Percentiles rank a stretch among this genome's conserved stretches.
These are phyloP conservation scores for Globisporangium nagaii DNA, from an alignment of 352 stramenopile species.

Conservation along the genomic window DNA sequence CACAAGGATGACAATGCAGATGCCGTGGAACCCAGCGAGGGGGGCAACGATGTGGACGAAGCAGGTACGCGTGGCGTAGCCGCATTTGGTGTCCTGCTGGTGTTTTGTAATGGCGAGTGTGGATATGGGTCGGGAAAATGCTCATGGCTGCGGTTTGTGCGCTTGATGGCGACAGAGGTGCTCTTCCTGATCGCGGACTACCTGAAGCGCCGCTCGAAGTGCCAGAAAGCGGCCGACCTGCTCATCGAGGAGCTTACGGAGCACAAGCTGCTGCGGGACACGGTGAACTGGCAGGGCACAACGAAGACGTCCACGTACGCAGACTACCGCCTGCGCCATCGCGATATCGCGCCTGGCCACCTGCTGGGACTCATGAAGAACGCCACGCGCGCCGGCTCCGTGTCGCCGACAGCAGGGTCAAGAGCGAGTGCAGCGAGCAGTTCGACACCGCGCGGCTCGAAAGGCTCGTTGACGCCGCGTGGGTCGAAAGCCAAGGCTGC, in stretches of 20 bases:
- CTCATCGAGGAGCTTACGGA: conserved; percentile 65
- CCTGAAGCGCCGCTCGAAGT: conserved; percentile 60
- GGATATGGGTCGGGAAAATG: no score
- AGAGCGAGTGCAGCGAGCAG: conserved; percentile 2
- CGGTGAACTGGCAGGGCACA: conserved; percentile 63
- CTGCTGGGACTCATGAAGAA: conserved; percentile 52
- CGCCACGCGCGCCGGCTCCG: neutral
- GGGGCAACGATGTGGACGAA: conserved; percentile 6
- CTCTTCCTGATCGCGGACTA: conserved; percentile 86
- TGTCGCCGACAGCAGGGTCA: conserved; percentile 17
- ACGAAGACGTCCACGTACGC: conserved; percentile 50
- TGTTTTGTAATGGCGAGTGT: neutral
- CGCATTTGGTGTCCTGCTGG: neutral
- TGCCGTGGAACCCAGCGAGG: neutral
- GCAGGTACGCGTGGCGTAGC: conserved; percentile 7
- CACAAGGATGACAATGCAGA: neutral
- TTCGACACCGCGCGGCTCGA: neutral
- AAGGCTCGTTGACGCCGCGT: neutral
- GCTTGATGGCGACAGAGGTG: conserved; percentile 36
- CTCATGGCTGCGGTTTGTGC: neutral
- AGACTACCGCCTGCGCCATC: conserved; percentile 72
- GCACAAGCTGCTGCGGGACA: conserved; percentile 45
- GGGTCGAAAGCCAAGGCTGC: neutral
- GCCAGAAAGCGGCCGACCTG: conserved; percentile 48
- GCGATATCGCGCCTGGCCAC: conserved; percentile 57